A percentile compares a stretch with the other conserved stretches of the same genome.
Conservation (phyloP, 345 rosid species). For the Melastoma malabathricum region DNA sequence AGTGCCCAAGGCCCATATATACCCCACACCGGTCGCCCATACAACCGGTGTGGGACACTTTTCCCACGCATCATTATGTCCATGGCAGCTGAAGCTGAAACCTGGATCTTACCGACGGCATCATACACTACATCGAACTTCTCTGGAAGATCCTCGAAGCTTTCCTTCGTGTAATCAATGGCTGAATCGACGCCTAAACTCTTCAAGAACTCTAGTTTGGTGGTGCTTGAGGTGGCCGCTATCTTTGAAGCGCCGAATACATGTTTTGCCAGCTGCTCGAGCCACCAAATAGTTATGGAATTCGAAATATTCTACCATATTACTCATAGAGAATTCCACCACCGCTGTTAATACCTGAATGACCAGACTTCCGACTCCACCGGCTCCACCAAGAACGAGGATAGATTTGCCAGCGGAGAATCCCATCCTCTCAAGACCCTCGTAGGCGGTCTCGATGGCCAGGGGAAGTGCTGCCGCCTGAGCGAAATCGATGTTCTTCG, state of each 20-base stretch:
- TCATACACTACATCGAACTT: conserved; percentile 75
- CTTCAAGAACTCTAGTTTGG: conserved; percentile 54
- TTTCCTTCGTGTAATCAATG: conserved; percentile 80
- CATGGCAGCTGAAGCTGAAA: neutral
- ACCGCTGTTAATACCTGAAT: conserved; percentile 63
- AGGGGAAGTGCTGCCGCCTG: conserved; percentile 90
- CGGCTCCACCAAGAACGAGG: conserved; percentile 79
- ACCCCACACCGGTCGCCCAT: too few species aligned
- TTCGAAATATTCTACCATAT: too few species aligned
- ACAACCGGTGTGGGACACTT: too few species aligned
- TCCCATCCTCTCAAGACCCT: conserved; percentile 70
- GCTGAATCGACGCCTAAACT: conserved; percentile 84
- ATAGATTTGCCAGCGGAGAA: conserved; percentile 73
- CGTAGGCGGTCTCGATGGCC: conserved; percentile 73
- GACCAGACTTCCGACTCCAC: conserved; percentile 93
- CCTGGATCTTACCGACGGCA: conserved; percentile 54
- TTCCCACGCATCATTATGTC: too few species aligned
- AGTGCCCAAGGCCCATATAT: too few species aligned
- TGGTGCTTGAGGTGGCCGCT: conserved; percentile 78
- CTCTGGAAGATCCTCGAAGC: conserved; percentile 65
- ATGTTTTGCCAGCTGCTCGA: conserved; percentile 68
- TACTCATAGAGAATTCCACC: too few species aligned
- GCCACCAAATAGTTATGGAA: conserved; percentile 2
- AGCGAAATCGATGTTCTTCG: conserved; percentile 62
- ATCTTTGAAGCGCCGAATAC: conserved; percentile 78